phyloP scores from a whole-genome alignment of 345 rosid species.

The Excoecaria cochinchinensis region DNA sequence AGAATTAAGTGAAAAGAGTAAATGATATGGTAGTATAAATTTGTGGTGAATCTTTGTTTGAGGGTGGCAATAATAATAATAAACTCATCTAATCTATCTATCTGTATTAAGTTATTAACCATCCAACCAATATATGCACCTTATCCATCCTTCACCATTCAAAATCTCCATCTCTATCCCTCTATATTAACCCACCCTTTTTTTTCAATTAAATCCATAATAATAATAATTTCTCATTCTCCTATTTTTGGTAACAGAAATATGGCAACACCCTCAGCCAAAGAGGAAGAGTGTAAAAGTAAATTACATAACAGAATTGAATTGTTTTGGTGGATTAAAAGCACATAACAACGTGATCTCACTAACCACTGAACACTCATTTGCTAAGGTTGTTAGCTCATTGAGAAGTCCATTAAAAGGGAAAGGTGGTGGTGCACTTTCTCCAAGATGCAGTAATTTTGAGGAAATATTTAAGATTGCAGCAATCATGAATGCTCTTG shows the following conservation, averaged over 20 bases:
- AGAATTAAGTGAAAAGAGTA: too few species aligned
- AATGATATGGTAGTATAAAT: too few species aligned
- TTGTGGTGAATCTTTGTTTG: too few species aligned
- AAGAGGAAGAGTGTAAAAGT: constrained; percentile 28
- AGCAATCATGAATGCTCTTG: constrained; percentile 51
- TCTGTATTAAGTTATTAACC: background rate
- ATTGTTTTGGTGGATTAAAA: constrained; percentile 44
- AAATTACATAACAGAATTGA: constrained; percentile 37
- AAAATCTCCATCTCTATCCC: background rate
- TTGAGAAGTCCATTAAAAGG: constrained; percentile 32
- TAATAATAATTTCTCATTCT: background rate
- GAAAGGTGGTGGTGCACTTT: constrained; percentile 23
- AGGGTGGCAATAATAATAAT: background rate
- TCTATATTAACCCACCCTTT: background rate
- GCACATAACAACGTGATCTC: constrained; percentile 42
- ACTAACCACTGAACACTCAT: constrained; percentile 38
- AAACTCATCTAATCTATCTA: background rate
- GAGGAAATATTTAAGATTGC: constrained; percentile 52
- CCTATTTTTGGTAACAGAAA: background rate
- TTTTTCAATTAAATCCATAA: too few species aligned
- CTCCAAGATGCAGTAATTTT: constrained; percentile 37
- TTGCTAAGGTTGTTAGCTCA: constrained; percentile 36
- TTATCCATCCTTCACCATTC: constrained; percentile 11
- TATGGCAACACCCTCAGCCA: constrained; percentile 43
- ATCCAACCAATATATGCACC: constrained; percentile 6